Percentiles rank a stretch among this genome's conserved stretches.
These are phyloP conservation scores for Plenodomus biglobosus DNA, from an alignment of 2,329 filamentous ascomycete species.

Conservation along the genomic window DNA sequence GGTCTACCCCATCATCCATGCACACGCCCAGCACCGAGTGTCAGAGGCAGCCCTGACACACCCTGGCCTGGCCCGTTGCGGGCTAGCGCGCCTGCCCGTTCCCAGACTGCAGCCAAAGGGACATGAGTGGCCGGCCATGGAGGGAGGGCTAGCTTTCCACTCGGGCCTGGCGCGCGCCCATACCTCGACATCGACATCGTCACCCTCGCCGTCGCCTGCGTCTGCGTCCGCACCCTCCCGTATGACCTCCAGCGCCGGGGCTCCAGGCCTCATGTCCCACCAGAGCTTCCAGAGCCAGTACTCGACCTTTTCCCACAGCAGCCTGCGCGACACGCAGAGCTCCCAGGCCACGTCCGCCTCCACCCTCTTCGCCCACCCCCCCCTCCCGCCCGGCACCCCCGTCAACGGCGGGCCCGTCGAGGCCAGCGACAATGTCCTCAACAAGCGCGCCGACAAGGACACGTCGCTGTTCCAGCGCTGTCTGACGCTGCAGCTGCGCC, in stretches of 20 bases:
- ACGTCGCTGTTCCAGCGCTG: constrained; percentile 95
- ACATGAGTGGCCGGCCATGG: constrained; percentile 40
- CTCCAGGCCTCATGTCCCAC: constrained; percentile 47
- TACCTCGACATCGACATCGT: constrained; percentile 13
- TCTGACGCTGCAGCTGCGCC: constrained; percentile 75
- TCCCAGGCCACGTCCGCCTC: constrained; percentile 50
- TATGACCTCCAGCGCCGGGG: constrained; percentile 39
- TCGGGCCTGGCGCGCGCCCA: constrained; percentile 22
- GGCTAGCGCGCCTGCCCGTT: constrained; percentile 5
- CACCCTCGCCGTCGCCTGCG: constrained; percentile 28
- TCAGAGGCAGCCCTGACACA: constrained; percentile 3
- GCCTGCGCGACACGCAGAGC: constrained; percentile 51
- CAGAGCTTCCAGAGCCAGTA: constrained; percentile 52
- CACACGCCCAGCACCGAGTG: background rate
- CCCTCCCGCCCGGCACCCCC: constrained; percentile 40
- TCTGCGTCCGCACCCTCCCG: constrained; percentile 31
- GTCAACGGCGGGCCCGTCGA: constrained; percentile 64
- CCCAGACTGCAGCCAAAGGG: constrained; percentile 15
- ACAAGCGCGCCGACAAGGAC: constrained; percentile 89
- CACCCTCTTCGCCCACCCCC: constrained; percentile 47
- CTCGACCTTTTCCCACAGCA: constrained; percentile 51
- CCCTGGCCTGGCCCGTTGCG: constrained; percentile 10
- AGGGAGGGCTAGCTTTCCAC: constrained; percentile 29
- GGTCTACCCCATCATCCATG: constrained; percentile 2
- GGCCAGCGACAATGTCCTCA: constrained; percentile 92